Evolutionary conservation across 202 grass and related monocot genomes (phyloP).

Genomic region (Panicum virgatum): DNA sequence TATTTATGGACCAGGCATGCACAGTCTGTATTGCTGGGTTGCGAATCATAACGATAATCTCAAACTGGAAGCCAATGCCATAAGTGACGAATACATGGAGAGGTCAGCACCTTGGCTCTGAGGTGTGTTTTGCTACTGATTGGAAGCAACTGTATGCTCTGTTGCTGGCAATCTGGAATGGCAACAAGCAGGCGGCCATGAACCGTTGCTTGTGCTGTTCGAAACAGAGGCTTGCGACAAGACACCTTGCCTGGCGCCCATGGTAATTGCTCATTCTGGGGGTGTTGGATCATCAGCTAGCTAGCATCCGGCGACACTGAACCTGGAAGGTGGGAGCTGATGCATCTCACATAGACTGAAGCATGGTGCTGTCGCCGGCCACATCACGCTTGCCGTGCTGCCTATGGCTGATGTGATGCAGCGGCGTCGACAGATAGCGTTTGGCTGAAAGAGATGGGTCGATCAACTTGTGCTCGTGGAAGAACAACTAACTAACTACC

Average conservation of each 20-base stretch:
- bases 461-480: not conserved
- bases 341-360: not conserved
- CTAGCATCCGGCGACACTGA: not conserved
- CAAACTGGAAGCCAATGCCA: not conserved
- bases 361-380: not conserved
- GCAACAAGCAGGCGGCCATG: not conserved
- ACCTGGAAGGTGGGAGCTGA: not conserved
- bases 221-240: not conserved
- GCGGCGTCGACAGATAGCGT: not conserved
- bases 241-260: not conserved
- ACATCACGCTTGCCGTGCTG: constrained; percentile 13
- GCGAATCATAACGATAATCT: not conserved
- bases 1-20: no score
- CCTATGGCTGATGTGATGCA: not conserved
- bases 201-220: constrained; percentile 1
- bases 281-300: not conserved
- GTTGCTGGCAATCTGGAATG: not conserved
- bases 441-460: not conserved
- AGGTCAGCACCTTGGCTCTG: not conserved
- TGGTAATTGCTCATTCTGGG: constrained; percentile 8
- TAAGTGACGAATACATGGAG: not conserved
- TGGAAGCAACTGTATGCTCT: not conserved
- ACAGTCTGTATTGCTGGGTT: no score
- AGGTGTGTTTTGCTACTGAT: not conserved
- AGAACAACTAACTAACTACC: no score